These are phyloP conservation scores for Gossypium turneri DNA, from an alignment of 345 rosid genomes.

Conservation along the genomic window DNA sequence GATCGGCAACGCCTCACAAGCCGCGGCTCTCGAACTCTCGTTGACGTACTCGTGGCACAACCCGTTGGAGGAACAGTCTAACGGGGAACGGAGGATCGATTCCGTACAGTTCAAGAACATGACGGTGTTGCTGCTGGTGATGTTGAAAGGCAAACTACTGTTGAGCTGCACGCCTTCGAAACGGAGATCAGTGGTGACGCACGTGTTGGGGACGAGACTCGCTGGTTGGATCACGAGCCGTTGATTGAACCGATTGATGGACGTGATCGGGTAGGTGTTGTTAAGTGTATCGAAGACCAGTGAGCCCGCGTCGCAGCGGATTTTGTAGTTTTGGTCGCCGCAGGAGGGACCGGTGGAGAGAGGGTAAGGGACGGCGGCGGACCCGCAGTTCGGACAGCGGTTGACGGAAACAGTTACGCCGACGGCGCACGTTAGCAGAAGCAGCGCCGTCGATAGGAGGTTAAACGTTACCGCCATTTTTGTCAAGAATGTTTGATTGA, in stretches of 20 bases:
- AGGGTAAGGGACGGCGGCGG: conserved; percentile 43
- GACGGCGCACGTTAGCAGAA: conserved; percentile 20
- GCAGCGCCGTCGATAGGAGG: conserved; percentile 25
- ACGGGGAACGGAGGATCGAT: conserved; percentile 26
- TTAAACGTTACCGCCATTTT: conserved; percentile 11
- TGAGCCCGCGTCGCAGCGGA: conserved; percentile 30
- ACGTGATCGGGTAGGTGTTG: conserved; percentile 28
- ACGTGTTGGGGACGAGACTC: conserved; percentile 20
- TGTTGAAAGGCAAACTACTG: conserved; percentile 30
- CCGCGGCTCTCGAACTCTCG: background rate
- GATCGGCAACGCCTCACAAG: conserved; percentile 9
- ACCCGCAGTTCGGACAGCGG: conserved; percentile 48
- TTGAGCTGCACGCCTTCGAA: conserved; percentile 26
- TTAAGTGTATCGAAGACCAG: conserved; percentile 39
- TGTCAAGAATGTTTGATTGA: background rate
- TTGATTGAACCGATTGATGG: conserved; percentile 23
- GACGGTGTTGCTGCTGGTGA: conserved; percentile 32
- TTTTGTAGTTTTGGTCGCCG: conserved; percentile 45
- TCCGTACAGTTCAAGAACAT: conserved; percentile 35
- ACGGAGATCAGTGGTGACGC: conserved; percentile 23
- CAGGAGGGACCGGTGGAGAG: conserved; percentile 41
- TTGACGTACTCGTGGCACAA: conserved; percentile 28
- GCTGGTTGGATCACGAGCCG: conserved; percentile 32
- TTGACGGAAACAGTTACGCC: conserved; percentile 6
- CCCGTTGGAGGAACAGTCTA: conserved; percentile 25